Conservation (phyloP, 2,329 filamentous ascomycete species). For the Paraconiothyrium brasiliense region DNA sequence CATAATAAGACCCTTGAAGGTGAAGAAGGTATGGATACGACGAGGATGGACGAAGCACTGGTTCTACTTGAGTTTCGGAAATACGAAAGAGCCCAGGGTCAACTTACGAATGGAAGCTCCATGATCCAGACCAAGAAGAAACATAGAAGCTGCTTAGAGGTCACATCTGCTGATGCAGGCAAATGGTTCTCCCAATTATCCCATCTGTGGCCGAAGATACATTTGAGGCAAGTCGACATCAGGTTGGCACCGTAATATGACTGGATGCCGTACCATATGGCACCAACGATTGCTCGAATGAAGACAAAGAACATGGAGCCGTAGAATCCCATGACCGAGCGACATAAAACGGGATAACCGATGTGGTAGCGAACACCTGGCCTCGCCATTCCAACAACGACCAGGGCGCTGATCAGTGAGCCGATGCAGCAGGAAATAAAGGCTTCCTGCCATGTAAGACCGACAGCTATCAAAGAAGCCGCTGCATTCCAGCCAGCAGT, state of each 20-base stretch:
- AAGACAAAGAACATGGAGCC: conserved; percentile 54
- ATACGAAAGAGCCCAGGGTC: neutral
- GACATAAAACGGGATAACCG: conserved; percentile 26
- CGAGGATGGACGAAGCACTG: conserved; percentile 44
- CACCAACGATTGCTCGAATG: conserved; percentile 47
- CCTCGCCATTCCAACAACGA: conserved; percentile 34
- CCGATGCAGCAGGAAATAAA: conserved; percentile 34
- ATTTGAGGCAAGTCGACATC: conserved; percentile 49
- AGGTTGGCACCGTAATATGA: conserved; percentile 41
- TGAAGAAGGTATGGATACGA: conserved; percentile 38
- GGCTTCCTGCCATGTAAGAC: conserved; percentile 36
- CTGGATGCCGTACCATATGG: conserved; percentile 52
- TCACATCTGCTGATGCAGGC: conserved; percentile 40
- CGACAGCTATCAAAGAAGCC: conserved; percentile 12
- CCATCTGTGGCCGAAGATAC: conserved; percentile 52
- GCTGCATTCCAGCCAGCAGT: conserved; percentile 16
- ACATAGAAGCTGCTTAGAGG: conserved; percentile 43
- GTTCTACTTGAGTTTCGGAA: neutral
- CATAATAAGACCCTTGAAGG: conserved; percentile 43
- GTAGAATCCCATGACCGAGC: conserved; percentile 43
- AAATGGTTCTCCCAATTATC: conserved; percentile 42
- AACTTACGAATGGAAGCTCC: conserved; percentile 38
- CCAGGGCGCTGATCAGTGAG: conserved; percentile 33
- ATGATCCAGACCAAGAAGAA: conserved; percentile 45
- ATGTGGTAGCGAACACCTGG: conserved; percentile 35